Conservation (phyloP, 176 grass and related monocot species). For the Pharus latifolius region DNA sequence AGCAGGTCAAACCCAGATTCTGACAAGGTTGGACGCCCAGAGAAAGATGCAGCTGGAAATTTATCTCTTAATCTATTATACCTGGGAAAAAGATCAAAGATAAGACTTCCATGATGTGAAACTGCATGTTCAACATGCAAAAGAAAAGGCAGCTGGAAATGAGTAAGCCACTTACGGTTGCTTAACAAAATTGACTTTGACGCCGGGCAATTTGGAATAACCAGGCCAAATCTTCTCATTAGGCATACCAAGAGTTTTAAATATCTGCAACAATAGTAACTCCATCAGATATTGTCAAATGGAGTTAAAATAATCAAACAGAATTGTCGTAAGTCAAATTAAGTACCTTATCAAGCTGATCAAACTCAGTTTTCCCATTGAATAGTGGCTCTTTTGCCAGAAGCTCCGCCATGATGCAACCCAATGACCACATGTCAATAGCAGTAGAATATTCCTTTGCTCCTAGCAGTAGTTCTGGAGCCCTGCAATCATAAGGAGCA, state of each 20-base stretch:
- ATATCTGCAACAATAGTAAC: conserved; percentile 56
- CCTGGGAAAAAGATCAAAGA: conserved; percentile 14
- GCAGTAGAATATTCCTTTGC: conserved; percentile 90
- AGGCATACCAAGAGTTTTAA: conserved; percentile 61
- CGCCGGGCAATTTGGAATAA: conserved; percentile 65
- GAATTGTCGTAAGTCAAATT: not conserved
- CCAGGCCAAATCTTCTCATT: conserved; percentile 76
- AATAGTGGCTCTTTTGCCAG: conserved; percentile 78
- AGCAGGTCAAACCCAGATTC: conserved; percentile 92
- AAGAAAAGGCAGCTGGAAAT: not conserved
- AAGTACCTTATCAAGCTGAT: conserved; percentile 78
- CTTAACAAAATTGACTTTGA: conserved; percentile 56
- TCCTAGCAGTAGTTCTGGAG: conserved; percentile 82
- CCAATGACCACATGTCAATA: conserved; percentile 96
- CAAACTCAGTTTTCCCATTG: conserved; percentile 59
- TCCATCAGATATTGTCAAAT: conserved; percentile 9
- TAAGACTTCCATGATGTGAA: not conserved
- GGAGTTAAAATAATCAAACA: conserved; percentile 7
- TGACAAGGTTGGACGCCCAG: conserved; percentile 51
- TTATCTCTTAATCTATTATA: conserved; percentile 65
- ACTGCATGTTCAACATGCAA: not conserved
- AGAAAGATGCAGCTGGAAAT: conserved; percentile 70
- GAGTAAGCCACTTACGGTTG: conserved; percentile 49
- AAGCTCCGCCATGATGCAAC: conserved; percentile 95
- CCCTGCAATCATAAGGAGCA: conserved; percentile 30